phyloP scores from a whole-genome alignment of 352 stramenopile genomes.

The Phytopythium sindhum region DNA sequence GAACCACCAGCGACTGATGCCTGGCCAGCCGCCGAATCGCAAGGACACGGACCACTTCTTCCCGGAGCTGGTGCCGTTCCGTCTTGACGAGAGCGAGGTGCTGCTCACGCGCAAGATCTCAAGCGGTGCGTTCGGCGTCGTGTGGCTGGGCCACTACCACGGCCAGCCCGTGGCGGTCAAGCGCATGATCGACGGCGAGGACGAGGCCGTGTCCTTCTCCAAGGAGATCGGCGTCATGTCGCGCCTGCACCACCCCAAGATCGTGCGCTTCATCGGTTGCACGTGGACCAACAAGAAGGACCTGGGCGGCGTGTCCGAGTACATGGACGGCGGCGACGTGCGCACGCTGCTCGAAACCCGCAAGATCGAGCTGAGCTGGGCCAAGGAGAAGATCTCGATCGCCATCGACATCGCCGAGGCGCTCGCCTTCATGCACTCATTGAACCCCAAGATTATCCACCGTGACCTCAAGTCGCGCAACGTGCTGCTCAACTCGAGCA shows the following conservation, averaged over 20 bases:
- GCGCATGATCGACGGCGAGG: slow-evolving; percentile 82
- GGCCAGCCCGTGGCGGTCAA: slow-evolving; percentile 83
- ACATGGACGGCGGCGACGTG: slow-evolving; percentile 85
- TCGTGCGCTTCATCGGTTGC: slow-evolving; percentile 84
- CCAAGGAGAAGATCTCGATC: slow-evolving; percentile 82
- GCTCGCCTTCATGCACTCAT: slow-evolving; percentile 83
- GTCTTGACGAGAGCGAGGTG: slow-evolving; percentile 80
- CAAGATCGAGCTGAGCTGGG: slow-evolving; percentile 81
- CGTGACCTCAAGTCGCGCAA: slow-evolving; percentile 84
- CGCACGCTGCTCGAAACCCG: slow-evolving; percentile 77
- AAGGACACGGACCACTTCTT: slow-evolving; percentile 53
- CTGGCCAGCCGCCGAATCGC: slow-evolving; percentile 2
- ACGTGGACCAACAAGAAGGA: slow-evolving; percentile 82
- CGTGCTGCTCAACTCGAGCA: slow-evolving; percentile 71
- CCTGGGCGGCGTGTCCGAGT: slow-evolving; percentile 76
- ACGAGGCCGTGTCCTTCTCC: slow-evolving; percentile 71
- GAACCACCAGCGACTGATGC: not conserved
- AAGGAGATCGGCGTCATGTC: slow-evolving; percentile 85
- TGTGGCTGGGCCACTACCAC: slow-evolving; percentile 87
- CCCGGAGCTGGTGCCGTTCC: slow-evolving; percentile 64
- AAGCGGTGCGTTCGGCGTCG: slow-evolving; percentile 75
- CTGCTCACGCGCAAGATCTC: slow-evolving; percentile 81
- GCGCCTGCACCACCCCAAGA: slow-evolving; percentile 72
- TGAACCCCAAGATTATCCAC: slow-evolving; percentile 81
- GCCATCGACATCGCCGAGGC: slow-evolving; percentile 79